Base-by-base conservation (phyloP, 768 basidiomycete genomes). In the Lactarius sp. region DNA sequence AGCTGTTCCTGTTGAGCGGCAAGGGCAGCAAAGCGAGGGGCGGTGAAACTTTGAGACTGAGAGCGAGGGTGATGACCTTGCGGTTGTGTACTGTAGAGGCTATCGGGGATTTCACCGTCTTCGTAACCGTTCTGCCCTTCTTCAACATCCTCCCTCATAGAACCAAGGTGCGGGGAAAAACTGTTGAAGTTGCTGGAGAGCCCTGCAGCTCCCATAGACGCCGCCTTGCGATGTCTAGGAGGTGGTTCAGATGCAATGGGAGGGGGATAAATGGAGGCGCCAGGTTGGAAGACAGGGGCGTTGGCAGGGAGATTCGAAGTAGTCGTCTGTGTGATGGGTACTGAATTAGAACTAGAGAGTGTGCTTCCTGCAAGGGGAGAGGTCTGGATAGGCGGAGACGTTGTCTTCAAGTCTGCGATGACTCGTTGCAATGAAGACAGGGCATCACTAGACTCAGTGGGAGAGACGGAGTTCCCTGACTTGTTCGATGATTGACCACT, bases 321-420 rank as follows among this genome's bases (percentile, higher is more conserved):
- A 10, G 69, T 69, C 22, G 65, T 70, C 65, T 85, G 85, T 44
- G 82, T 74, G 16, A 76, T 74, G 66, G 82, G 77, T 70, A 83
- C 79, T 49, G 81, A 77, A 68, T 71, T 74, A 41, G 73, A 67
- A 52, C 59, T 67, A 65, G 79, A 66, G 41, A 76, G 71, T 4
- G 75, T 72, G 55, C 76, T 79, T 63, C 70, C 76, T 47, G 76
- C 73, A 65, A 75, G 76, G 70, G 75, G 74, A 16, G 71, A 64
- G 8, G 75, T 68, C 69, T 75, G 82, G 70, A 78, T 83, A 56
- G 84, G 79, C 55, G 90, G 85, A 58, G 91, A 86, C 3, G 92
- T 82, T 18, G 88, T 87, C 81, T 94, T 96, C 67, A 97, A 80
- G 74, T 98, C 94, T 60, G 90, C 90, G 69, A 98, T 98, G 74